A percentile compares a stretch with the other conserved stretches of the same genome.
Evolutionary conservation across 2,329 filamentous ascomycete species (phyloP).

Genomic region (Penicillium palitans): DNA sequence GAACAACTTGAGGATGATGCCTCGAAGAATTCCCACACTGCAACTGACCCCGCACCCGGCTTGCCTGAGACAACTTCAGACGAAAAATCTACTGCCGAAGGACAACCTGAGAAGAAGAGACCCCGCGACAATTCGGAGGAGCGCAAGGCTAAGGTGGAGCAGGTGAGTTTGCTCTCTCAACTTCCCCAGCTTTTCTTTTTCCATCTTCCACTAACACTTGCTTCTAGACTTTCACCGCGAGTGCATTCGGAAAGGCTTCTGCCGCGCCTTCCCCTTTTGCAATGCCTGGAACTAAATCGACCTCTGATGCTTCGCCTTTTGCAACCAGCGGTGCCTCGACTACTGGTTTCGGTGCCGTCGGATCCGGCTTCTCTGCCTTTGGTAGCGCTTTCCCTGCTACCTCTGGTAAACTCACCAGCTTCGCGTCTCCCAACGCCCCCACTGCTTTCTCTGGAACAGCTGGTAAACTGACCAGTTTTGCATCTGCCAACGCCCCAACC

Average conservation of each 20-base stretch:
- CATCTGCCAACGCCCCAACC: slow-evolving; percentile 55
- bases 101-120: slow-evolving; percentile 39
- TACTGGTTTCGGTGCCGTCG: slow-evolving; percentile 39
- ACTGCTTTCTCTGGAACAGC: slow-evolving; percentile 39
- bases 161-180: slow-evolving; percentile 23
- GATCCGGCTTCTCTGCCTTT: slow-evolving; percentile 42
- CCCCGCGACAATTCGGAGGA: slow-evolving; percentile 40
- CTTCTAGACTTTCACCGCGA: slow-evolving; percentile 34
- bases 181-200: not conserved
- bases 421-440: slow-evolving; percentile 63
- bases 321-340: slow-evolving; percentile 39
- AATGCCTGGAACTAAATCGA: not conserved
- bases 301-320: slow-evolving; percentile 45
- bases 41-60: not conserved
- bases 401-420: slow-evolving; percentile 60
- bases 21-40: slow-evolving; percentile 13
- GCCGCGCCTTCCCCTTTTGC: slow-evolving; percentile 1
- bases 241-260: slow-evolving; percentile 46
- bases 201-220: not conserved
- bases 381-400: slow-evolving; percentile 33
- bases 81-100: slow-evolving; percentile 25
- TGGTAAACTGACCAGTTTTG: slow-evolving; percentile 66
- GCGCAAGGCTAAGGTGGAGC: slow-evolving; percentile 28
- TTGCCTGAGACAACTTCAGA: not conserved
- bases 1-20: slow-evolving; percentile 44